Percentiles rank a stretch among this genome's conserved stretches.
phyloP scores from a whole-genome alignment of 2,329 filamentous ascomycete species.

The Plenodomus lindquistii region DNA sequence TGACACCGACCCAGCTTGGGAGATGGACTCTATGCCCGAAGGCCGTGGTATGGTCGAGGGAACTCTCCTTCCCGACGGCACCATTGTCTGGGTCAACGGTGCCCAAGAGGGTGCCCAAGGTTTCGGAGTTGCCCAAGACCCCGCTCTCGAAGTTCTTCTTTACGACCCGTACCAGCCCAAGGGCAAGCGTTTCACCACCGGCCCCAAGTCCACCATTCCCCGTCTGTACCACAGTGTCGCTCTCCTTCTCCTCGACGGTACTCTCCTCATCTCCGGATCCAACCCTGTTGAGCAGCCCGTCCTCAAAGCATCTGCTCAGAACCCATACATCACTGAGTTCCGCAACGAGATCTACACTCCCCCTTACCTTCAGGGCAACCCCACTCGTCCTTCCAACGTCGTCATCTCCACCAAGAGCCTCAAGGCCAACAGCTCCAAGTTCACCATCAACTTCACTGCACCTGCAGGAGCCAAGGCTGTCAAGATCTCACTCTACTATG shows the following conservation, averaged over 20 bases:
- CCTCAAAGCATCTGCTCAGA: constrained; percentile 48
- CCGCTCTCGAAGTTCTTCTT: constrained; percentile 60
- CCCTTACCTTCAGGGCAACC: constrained; percentile 60
- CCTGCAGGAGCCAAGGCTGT: constrained; percentile 49
- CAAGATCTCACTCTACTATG: constrained; percentile 60
- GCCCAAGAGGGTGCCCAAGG: constrained; percentile 62
- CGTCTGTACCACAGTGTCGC: constrained; percentile 65
- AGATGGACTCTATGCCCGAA: constrained; percentile 63
- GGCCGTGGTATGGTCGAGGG: constrained; percentile 65
- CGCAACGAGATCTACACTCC: constrained; percentile 65
- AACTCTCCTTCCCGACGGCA: constrained; percentile 63
- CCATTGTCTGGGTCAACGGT: constrained; percentile 66
- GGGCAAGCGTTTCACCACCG: constrained; percentile 56
- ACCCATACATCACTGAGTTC: constrained; percentile 63
- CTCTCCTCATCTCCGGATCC: constrained; percentile 62
- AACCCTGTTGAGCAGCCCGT: constrained; percentile 64
- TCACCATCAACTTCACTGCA: constrained; percentile 54
- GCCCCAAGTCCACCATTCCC: constrained; percentile 49
- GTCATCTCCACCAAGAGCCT: constrained; percentile 51
- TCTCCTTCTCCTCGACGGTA: constrained; percentile 63
- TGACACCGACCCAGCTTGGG: constrained; percentile 54
- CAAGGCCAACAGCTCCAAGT: constrained; percentile 49
- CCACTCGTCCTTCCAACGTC: constrained; percentile 56
- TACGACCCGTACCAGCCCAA: constrained; percentile 59
- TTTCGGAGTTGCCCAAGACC: constrained; percentile 59